These are phyloP conservation scores for Aciculoconidium aculeatum DNA, from an alignment of 805 yeast genomes.

Conservation along the genomic window DNA sequence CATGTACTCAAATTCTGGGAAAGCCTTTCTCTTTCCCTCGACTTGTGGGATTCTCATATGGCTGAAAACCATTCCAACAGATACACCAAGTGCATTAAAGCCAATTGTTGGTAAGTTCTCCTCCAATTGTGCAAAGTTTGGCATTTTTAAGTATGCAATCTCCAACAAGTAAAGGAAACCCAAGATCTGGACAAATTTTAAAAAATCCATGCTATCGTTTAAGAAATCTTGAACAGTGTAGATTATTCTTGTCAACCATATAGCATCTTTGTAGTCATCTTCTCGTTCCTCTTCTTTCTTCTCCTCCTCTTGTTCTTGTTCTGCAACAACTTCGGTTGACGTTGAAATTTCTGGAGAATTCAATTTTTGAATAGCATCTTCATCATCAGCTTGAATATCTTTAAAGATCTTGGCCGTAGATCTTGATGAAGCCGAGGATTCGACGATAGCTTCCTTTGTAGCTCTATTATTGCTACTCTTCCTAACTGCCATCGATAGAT, in stretches of 20 bases:
- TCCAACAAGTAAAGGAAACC: slow-evolving; percentile 24
- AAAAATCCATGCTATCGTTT: slow-evolving; percentile 25
- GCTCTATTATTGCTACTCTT: too few relatives aligned
- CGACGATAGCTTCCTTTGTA: too few relatives aligned
- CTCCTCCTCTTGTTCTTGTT: neutral
- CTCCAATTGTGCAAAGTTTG: slow-evolving; percentile 12
- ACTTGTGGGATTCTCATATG: slow-evolving; percentile 14
- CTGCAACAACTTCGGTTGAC: neutral
- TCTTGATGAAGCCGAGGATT: too few relatives aligned
- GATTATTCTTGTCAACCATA: slow-evolving; percentile 9
- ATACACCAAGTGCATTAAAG: slow-evolving; percentile 30
- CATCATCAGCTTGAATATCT: slow-evolving; percentile 1
- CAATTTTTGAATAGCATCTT: neutral
- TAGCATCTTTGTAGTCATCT: slow-evolving; percentile 9
- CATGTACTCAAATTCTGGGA: slow-evolving; percentile 35
- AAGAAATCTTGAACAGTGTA: slow-evolving; percentile 33
- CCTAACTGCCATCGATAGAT: too few relatives aligned
- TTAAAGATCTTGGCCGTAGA: slow-evolving; percentile 9
- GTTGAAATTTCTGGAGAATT: too few relatives aligned
- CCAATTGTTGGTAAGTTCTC: slow-evolving; percentile 18
- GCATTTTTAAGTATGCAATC: slow-evolving; percentile 21
- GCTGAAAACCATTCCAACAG: slow-evolving; percentile 23
- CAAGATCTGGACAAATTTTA: slow-evolving; percentile 28
- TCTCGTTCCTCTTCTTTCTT: slow-evolving; percentile 3
- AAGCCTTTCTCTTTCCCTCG: slow-evolving; percentile 10